A percentile compares a stretch with the other conserved stretches of the same genome.
Conservation (phyloP, 2,329 filamentous ascomycete genomes). For the Phialophora verrucosa region DNA sequence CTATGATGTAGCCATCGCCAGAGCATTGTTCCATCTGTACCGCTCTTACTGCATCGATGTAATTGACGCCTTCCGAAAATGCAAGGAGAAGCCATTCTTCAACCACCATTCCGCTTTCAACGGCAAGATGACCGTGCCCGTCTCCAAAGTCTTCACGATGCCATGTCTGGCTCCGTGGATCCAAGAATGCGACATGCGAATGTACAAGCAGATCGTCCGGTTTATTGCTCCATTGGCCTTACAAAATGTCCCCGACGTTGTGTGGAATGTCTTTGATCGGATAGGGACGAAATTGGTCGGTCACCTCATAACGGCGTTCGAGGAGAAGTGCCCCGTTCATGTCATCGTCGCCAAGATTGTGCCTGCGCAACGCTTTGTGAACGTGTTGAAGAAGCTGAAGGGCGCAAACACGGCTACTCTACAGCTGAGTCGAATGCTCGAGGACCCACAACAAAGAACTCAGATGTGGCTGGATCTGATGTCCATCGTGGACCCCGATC, state of each 20-base stretch:
- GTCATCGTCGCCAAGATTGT: conserved; percentile 85
- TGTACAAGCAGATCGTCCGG: conserved; percentile 96
- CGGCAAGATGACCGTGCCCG: conserved; percentile 93
- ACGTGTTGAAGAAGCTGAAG: conserved; percentile 82
- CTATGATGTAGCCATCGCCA: conserved; percentile 85
- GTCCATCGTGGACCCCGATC: conserved; percentile 62
- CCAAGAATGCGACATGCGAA: conserved; percentile 89
- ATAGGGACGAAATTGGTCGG: conserved; percentile 81
- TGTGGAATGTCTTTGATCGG: conserved; percentile 83
- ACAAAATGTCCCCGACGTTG: conserved; percentile 86
- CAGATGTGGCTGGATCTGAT: conserved; percentile 97
- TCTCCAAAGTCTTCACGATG: conserved; percentile 87
- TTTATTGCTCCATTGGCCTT: conserved; percentile 88
- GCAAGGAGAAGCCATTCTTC: conserved; percentile 96
- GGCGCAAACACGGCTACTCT: conserved; percentile 93
- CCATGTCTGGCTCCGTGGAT: conserved; percentile 88
- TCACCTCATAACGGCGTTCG: conserved; percentile 85
- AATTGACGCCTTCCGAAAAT: conserved; percentile 93
- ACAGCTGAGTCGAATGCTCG: conserved; percentile 89
- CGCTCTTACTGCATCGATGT: conserved; percentile 93
- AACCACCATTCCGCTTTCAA: conserved; percentile 94
- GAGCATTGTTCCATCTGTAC: conserved; percentile 84
- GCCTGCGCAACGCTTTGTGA: conserved; percentile 86
- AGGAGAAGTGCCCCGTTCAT: conserved; percentile 80
- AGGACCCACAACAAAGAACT: conserved; percentile 84